Percentiles rank a stretch among this genome's conserved stretches.
These are phyloP conservation scores for Asterophora parasitica DNA, from an alignment of 768 basidiomycete species.

Conservation along the genomic window DNA sequence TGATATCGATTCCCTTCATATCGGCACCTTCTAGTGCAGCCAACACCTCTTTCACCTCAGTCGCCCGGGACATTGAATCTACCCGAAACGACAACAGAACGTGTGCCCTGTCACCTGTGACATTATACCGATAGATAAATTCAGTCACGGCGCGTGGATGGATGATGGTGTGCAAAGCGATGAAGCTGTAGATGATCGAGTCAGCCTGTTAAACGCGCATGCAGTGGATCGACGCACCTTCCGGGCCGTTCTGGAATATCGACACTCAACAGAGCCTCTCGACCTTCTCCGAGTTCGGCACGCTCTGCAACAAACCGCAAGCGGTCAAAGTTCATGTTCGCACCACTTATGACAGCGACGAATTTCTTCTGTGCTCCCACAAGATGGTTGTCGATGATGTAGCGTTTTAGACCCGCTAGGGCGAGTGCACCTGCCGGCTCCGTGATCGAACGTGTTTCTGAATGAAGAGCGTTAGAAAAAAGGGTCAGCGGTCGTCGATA, in stretches of 20 bases:
- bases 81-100: slow-evolving; percentile 91
- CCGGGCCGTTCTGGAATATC: slow-evolving; percentile 91
- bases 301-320: slow-evolving; percentile 98
- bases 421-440: slow-evolving; percentile 95
- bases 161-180: slow-evolving; percentile 80
- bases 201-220: neutral
- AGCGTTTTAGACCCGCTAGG: slow-evolving; percentile 85
- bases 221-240: slow-evolving; percentile 46
- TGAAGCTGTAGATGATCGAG: slow-evolving; percentile 52
- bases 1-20: slow-evolving; percentile 87
- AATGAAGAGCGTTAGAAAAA: slow-evolving; percentile 2
- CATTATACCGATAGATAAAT: slow-evolving; percentile 88
- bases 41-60: slow-evolving; percentile 65
- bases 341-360: slow-evolving; percentile 90
- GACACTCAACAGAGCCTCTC: slow-evolving; percentile 91
- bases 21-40: slow-evolving; percentile 54
- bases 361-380: slow-evolving; percentile 82
- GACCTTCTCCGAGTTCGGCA: slow-evolving; percentile 93
- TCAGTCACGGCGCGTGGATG: slow-evolving; percentile 93
- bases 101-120: slow-evolving; percentile 64
- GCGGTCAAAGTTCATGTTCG: slow-evolving; percentile 99
- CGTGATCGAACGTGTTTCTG: slow-evolving; percentile 93
- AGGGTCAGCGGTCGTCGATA: neutral
- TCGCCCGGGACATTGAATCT: slow-evolving; percentile 49
- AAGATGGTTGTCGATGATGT: slow-evolving; percentile 78